Evolutionary conservation across 176 grass and related monocot species (phyloP), one percentile per base, ranked within the genome.

Genomic region (Aegilops tauschii): DNA sequence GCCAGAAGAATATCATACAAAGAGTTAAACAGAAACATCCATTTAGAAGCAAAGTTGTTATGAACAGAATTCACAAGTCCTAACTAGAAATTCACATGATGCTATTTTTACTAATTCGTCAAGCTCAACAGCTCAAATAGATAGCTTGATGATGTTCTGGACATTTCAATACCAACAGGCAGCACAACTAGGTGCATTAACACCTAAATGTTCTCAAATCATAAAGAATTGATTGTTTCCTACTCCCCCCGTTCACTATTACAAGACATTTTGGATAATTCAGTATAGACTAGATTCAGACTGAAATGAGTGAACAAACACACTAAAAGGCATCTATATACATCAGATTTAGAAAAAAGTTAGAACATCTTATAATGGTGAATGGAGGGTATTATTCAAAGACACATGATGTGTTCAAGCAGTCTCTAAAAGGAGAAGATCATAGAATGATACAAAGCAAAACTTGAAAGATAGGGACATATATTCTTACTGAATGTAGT

Each of bases 401-500:
- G 35, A 54, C 17, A 58, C 6, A n/a, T 20, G 25, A 68, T 21
- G 39, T 27, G 29, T 20, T 69, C 61, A 89, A 80, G 34, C 47
- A 81, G 4, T 14, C 16, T 10, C 6, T 61, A 31, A 49, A 50
- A 42, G 65, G 27, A 14, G 54, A 35, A 23, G 42, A 67, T 45
- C 28, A 23, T 77, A 88, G 61, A 76, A 64, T 27, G 21, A 37
- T 37, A 69, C 8, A 84, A 74, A 83, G 34, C 71, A 29, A 20
- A 80, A 81, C 27, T 68, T 68, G 20, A 85, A 69, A n/a, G 49
- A 28, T 62, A 67, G 23, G 47, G 32, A 83, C 58, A 34, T 10
- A 84, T 80, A 68, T 85, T 77, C 92, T 92, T 89, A 97, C 94
- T 90, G 90, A 78, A 94, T 92, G 64, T 94, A 97, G 85, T 89